Evolutionary conservation across 805 yeast species (phyloP).

Genomic region (Pichia nanzhaoensis): DNA sequence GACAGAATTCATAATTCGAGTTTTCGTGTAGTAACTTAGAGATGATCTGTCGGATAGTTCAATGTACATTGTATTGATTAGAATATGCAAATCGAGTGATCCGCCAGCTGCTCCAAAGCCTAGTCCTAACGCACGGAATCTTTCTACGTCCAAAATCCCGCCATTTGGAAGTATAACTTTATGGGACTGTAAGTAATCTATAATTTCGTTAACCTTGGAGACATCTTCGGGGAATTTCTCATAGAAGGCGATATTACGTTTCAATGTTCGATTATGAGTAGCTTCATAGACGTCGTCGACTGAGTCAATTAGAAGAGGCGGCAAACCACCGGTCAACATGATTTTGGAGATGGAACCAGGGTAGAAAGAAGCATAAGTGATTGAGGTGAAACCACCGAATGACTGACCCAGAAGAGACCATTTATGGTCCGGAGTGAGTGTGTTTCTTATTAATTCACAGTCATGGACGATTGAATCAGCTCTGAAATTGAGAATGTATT

Average conservation of each 20-base stretch:
- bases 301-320: conserved; percentile 37
- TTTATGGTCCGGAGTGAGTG: conserved; percentile 27
- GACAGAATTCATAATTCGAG: conserved; percentile 27
- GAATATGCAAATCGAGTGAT: conserved; percentile 38
- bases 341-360: conserved; percentile 35
- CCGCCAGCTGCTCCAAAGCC: conserved; percentile 47
- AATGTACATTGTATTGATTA: conserved; percentile 35
- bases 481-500: conserved; percentile 39
- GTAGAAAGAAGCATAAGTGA: conserved; percentile 11
- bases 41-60: conserved; percentile 28
- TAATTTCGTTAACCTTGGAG: conserved; percentile 32
- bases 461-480: conserved; percentile 50
- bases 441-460: conserved; percentile 38
- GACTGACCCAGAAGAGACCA: conserved; percentile 42
- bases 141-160: conserved; percentile 40
- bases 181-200: conserved; percentile 28
- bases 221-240: conserved; percentile 43
- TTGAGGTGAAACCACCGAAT: conserved; percentile 14
- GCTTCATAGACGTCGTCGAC: conserved; percentile 45
- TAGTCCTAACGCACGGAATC: conserved; percentile 49
- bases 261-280: conserved; percentile 40
- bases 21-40: conserved; percentile 35
- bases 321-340: conserved; percentile 52
- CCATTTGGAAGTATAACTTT: conserved; percentile 42
- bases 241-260: conserved; percentile 43